A percentile compares a stretch with the other conserved stretches of the same genome.
Conservation (phyloP, 2,329 filamentous ascomycete species). For the Stenocarpella maydis region DNA sequence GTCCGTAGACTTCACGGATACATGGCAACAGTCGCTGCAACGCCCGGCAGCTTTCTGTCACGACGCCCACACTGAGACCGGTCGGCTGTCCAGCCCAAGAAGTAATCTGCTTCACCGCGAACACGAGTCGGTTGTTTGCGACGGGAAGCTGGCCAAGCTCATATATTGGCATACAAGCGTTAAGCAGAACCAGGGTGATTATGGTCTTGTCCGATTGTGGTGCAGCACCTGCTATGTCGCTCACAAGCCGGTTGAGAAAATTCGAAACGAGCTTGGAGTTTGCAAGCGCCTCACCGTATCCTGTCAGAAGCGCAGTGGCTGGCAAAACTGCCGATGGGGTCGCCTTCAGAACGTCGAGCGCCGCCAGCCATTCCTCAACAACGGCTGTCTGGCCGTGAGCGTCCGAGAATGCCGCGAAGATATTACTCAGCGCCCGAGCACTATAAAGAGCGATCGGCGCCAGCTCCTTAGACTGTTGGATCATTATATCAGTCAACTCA, state of each 20-base stretch:
- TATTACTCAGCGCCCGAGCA: constrained; percentile 58
- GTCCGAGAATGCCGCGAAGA: constrained; percentile 58
- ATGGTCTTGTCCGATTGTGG: constrained; percentile 54
- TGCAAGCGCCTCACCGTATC: constrained; percentile 59
- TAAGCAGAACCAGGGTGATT: constrained; percentile 61
- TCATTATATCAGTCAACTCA: constrained; percentile 53
- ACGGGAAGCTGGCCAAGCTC: constrained; percentile 62
- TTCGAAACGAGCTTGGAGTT: constrained; percentile 58
- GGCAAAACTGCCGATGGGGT: constrained; percentile 56
- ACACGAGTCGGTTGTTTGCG: constrained; percentile 76
- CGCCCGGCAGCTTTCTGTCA: constrained; percentile 62
- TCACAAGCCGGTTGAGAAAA: constrained; percentile 67
- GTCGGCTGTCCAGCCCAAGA: constrained; percentile 66
- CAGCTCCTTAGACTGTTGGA: constrained; percentile 52
- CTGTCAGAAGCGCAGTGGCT: constrained; percentile 59
- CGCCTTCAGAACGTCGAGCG: constrained; percentile 56
- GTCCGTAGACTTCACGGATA: constrained; percentile 84
- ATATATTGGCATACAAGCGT: constrained; percentile 61
- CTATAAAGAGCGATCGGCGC: constrained; percentile 60
- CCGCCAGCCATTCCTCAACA: constrained; percentile 57
- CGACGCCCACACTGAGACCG: constrained; percentile 53
- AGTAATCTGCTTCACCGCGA: constrained; percentile 81
- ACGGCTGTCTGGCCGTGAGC: constrained; percentile 54
- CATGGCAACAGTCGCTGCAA: constrained; percentile 72
- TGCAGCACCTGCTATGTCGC: constrained; percentile 63